Base-by-base conservation (phyloP, 1,284 basidiomycete genomes). In the Coriolopsis trogii region DNA sequence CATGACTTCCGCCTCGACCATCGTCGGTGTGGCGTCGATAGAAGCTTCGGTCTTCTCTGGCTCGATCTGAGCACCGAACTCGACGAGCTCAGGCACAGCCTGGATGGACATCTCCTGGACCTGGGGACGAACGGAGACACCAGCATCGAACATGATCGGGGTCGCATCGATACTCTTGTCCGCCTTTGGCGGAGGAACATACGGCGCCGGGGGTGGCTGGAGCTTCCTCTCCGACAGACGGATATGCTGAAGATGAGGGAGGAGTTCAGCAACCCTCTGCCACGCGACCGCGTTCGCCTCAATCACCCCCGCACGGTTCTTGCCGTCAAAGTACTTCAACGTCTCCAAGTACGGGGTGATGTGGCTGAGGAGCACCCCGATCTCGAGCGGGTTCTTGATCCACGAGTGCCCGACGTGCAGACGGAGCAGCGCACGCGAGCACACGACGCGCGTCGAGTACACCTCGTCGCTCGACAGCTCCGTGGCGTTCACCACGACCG, bases 331-430 rank as follows among this genome's bases (percentile, higher is more conserved):
- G 78, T 78, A 90, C 67, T 83, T 85, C 33, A 91, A 65, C 20
- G 67, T 74, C 60, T 89, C 86, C 37, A 89, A 72, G 61, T 75
- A 73, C 23, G 88, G 87, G n/a, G 83, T 80, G 49, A 91, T 70
- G 65, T 91, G 87, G 67, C 87, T 89, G 52, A 91, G 74, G 46
- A 87, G 75, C 58, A 91, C 83, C 23, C 85, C 75, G 13, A 81
- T 75, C 54, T 83, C 81, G 48, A 91, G 74, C 21, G 85, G 77
- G 61, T 91, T 85, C 51, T 72, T 72, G 53, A 83, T 73, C 78
- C 81, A 85, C 29, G 88, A 89, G 67, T 90, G 84, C 12, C 88
- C 87, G 42, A 89, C 74, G 64, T 89, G 82, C 39, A 90, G 70
- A 36, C 84, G 82, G 28, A 81, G 71, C 21, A 91, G 75, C 26